phyloP scores from a whole-genome alignment of 805 yeast genomes.

The Cyberlindnera saturnus region DNA sequence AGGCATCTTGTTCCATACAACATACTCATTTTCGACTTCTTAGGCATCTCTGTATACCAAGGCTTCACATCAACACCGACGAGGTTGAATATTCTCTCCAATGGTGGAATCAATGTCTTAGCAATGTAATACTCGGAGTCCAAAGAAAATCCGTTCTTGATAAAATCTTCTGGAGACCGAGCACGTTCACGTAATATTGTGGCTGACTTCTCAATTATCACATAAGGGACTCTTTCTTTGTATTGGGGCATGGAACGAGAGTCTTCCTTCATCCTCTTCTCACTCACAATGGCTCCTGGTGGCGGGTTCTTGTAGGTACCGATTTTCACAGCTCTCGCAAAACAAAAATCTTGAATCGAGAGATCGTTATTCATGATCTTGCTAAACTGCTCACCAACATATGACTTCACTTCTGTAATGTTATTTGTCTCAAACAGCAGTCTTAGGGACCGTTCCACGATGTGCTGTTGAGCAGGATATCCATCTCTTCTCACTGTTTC shows the following conservation, averaged over 20 bases:
- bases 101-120: slow-evolving; percentile 82
- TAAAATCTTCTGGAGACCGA: slow-evolving; percentile 67
- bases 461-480: slow-evolving; percentile 82
- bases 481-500: slow-evolving; percentile 96
- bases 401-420: slow-evolving; percentile 61
- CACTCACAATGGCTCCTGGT: slow-evolving; percentile 86
- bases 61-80: slow-evolving; percentile 72
- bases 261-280: slow-evolving; percentile 55
- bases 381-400: slow-evolving; percentile 57
- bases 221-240: slow-evolving; percentile 80
- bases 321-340: slow-evolving; percentile 81
- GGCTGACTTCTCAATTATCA: slow-evolving; percentile 60
- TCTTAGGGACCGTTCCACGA: slow-evolving; percentile 64
- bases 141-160: slow-evolving; percentile 41
- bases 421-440: slow-evolving; percentile 68
- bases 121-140: slow-evolving; percentile 85
- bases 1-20: slow-evolving; percentile 28
- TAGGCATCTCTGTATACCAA: slow-evolving; percentile 76
- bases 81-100: slow-evolving; percentile 75
- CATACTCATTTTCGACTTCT: slow-evolving; percentile 18
- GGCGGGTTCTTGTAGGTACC: slow-evolving; percentile 86
- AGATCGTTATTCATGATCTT: slow-evolving; percentile 60
- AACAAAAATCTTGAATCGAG: slow-evolving; percentile 77
- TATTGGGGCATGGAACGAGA: slow-evolving; percentile 79
- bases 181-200: slow-evolving; percentile 70